Evolutionary conservation across 129 eudicot genomes (phyloP).

Genomic region (Flaveria sonorensis): DNA sequence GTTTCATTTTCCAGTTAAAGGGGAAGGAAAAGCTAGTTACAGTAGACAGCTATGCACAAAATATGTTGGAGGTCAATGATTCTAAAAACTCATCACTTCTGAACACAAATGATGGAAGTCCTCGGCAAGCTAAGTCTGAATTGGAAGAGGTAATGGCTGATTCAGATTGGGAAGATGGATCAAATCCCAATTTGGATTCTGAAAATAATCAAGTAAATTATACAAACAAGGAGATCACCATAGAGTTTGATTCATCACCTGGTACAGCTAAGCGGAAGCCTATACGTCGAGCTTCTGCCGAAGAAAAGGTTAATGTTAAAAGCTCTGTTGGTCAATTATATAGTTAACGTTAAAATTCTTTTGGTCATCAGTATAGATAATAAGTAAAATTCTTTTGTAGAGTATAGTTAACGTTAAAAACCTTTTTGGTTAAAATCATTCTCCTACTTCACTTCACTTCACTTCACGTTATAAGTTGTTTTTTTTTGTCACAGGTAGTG

Average conservation of each 20-base stretch:
- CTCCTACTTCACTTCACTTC: not conserved
- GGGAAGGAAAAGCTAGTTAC: constrained; percentile 25
- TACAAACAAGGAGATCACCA: constrained; percentile 48
- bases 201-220: constrained; percentile 25
- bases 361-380: not conserved
- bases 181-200: constrained; percentile 37
- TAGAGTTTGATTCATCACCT: constrained; percentile 74
- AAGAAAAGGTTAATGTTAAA: constrained; percentile 65
- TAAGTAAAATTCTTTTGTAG: not conserved
- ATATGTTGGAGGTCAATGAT: constrained; percentile 21
- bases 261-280: constrained; percentile 56
- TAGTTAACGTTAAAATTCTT: constrained; percentile 35
- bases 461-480: not conserved
- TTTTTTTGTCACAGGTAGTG: constrained; percentile 51
- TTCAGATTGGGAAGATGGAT: constrained; percentile 84
- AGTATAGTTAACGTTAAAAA: constrained; percentile 29
- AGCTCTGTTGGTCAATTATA: not conserved
- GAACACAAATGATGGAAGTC: constrained; percentile 34
- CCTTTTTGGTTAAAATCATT: not conserved
- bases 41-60: constrained; percentile 2
- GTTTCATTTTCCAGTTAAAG: constrained; percentile 37
- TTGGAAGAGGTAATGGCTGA: constrained; percentile 51
- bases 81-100: constrained; percentile 24
- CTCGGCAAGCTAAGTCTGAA: constrained; percentile 33
- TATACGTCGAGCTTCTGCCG: constrained; percentile 77